Conservation (phyloP, 2,329 filamentous ascomycete genomes). For the Fonsecaea monophora region DNA sequence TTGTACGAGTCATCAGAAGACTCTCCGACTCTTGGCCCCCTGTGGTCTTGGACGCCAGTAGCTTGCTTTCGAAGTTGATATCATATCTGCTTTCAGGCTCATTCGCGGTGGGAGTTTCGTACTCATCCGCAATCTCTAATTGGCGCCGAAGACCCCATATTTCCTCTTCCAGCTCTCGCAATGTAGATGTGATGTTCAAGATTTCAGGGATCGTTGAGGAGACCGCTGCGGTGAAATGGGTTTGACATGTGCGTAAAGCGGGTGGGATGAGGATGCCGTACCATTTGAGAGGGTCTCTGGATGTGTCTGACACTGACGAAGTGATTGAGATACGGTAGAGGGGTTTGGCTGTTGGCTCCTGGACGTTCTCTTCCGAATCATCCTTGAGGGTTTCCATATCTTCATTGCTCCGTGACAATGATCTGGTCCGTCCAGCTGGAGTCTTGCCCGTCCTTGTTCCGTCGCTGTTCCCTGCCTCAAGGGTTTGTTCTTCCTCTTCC, state of each 20-base stretch:
- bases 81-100: not conserved
- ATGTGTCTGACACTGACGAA: not conserved
- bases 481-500: slow-evolving; percentile 28
- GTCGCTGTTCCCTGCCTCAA: not conserved
- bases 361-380: not conserved
- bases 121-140: slow-evolving; percentile 21
- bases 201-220: slow-evolving; percentile 47
- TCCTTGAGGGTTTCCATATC: not conserved
- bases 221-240: slow-evolving; percentile 51
- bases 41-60: not conserved
- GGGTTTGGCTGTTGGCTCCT: not conserved
- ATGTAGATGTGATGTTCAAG: slow-evolving; percentile 48
- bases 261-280: slow-evolving; percentile 57
- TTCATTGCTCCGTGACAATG: not conserved
- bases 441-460: not conserved
- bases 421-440: not conserved
- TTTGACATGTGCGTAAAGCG: slow-evolving; percentile 53
- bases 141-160: slow-evolving; percentile 40
- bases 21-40: not conserved
- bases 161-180: slow-evolving; percentile 51
- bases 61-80: not conserved
- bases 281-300: slow-evolving; percentile 54
- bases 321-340: slow-evolving; percentile 2
- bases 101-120: not conserved
- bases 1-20: not conserved